Base-by-base conservation (phyloP, 208 protist species). In the Trypanosoma cruzi region DNA sequence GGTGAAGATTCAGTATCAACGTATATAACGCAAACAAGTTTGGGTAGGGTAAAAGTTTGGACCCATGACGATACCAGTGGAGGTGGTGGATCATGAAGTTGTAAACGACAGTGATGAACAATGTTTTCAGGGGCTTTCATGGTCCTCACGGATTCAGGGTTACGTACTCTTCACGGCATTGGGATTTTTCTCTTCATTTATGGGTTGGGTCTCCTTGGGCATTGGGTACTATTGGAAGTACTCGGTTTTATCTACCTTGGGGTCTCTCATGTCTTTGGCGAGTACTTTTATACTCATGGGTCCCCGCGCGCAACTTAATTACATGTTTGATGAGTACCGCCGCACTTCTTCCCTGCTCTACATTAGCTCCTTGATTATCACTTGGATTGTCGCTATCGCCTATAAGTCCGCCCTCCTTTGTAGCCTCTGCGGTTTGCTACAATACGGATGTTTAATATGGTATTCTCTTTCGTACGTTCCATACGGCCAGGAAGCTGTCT, bases 401-500 rank as follows among this genome's bases (percentile, higher is more conserved):
- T 90, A 84, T 49, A 66, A 82, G 37, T 94, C 89, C 0, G 71
- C 82, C 10, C 62, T 94, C 42, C 63, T 94, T 37, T 95, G 88
- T 60, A 28, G 85, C 0, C 26, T 93, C 4, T 93, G 81, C 34
- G 85, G 88, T n/a, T 44, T 96, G 24, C 28, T 94, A 2, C 91
- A 97, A 79, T 97, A 97, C 59, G 60, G 58, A 4, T 80, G 84
- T 10, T 67, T 97, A 13, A 68, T 88, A 57, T 97, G 93, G 93
- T 97, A 97, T 72, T 88, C 85, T 14, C 82, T 97, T 18, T 95
- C 90, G 0, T 97, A 97, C 71, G 79, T 97, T 26, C 93, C 93
- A 20, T 96, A 94, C 60, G 93, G 89, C 16, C 80, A 81, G 22
- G 87, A 96, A 56, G 79, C 79, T 7, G 66, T 92, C 46, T 50